Evolutionary conservation across 1,139 yeast species (phyloP).

Genomic region (Geotrichum histeridarum): DNA sequence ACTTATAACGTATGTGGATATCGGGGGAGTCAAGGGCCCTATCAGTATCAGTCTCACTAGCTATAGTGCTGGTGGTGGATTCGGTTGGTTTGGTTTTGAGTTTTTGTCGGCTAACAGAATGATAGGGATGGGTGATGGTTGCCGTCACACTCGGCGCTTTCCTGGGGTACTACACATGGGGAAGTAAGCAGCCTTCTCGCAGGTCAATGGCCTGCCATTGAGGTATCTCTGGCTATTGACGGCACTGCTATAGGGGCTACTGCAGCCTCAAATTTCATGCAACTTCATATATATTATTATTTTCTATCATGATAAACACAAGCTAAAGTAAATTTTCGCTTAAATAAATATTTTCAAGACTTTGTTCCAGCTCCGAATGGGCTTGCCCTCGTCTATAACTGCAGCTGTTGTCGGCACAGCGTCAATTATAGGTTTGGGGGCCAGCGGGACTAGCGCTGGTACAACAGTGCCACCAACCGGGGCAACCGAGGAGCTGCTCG

Average conservation of each 20-base stretch:
- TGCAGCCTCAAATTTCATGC: no score
- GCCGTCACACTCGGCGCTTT: conserved; percentile 68
- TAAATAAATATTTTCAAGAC: conserved; percentile 5
- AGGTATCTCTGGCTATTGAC: no score
- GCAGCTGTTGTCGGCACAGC: background rate
- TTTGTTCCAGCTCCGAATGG: background rate
- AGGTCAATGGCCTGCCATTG: conserved; percentile 51
- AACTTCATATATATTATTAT: no score
- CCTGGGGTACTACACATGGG: conserved; percentile 63
- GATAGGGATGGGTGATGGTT: conserved; percentile 65
- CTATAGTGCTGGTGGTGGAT: background rate
- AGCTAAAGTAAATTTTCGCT: background rate
- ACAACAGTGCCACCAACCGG: background rate
- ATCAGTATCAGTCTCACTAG: background rate
- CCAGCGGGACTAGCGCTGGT: background rate
- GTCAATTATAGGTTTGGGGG: background rate
- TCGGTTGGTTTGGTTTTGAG: background rate
- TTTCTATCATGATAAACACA: no score
- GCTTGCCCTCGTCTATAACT: background rate
- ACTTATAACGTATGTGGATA: conserved; percentile 50
- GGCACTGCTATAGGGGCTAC: no score
- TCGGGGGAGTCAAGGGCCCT: background rate
- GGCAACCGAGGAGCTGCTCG: background rate
- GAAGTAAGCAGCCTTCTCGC: conserved; percentile 31
- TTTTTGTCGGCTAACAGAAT: no score